phyloP scores from a whole-genome alignment of 2,329 filamentous ascomycete genomes.

The Colletotrichum tabaci region DNA sequence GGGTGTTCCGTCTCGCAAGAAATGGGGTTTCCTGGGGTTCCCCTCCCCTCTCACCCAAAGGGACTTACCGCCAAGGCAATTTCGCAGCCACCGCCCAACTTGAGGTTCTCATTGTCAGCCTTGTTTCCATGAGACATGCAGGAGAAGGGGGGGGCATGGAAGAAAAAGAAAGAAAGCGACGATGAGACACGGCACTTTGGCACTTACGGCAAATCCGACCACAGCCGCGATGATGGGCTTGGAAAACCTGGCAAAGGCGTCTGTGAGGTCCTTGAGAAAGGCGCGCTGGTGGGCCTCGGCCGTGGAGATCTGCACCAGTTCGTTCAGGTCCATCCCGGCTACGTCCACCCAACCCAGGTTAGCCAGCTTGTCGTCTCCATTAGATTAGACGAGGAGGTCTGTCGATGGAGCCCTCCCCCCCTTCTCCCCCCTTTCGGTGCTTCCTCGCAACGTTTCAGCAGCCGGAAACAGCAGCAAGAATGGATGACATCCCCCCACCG shows the following conservation, averaged over 20 bases:
- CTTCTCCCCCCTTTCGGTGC: background rate
- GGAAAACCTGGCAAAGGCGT: slow-evolving; percentile 53
- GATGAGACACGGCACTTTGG: background rate
- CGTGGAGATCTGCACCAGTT: slow-evolving; percentile 44
- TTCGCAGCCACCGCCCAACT: slow-evolving; percentile 66
- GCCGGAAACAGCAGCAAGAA: slow-evolving; percentile 27
- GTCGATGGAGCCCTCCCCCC: background rate
- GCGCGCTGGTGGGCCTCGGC: slow-evolving; percentile 45
- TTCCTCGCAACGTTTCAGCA: slow-evolving; percentile 28
- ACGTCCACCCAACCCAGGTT: slow-evolving; percentile 32
- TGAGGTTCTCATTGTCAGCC: slow-evolving; percentile 15
- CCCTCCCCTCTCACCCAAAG: background rate
- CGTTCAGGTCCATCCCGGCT: slow-evolving; percentile 45
- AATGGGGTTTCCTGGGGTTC: background rate
- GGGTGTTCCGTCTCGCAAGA: slow-evolving; percentile 7
- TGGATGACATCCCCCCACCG: background rate
- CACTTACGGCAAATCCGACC: slow-evolving; percentile 64
- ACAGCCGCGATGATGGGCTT: slow-evolving; percentile 67
- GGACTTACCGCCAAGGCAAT: slow-evolving; percentile 59
- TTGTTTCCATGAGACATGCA: background rate
- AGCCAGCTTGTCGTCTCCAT: slow-evolving; percentile 19
- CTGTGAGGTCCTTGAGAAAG: slow-evolving; percentile 57
- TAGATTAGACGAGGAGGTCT: slow-evolving; percentile 25
- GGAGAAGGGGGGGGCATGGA: background rate
- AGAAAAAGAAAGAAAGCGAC: background rate